Base-by-base conservation (phyloP, 129 eudicot species). In the Helichrysum umbraculigerum region DNA sequence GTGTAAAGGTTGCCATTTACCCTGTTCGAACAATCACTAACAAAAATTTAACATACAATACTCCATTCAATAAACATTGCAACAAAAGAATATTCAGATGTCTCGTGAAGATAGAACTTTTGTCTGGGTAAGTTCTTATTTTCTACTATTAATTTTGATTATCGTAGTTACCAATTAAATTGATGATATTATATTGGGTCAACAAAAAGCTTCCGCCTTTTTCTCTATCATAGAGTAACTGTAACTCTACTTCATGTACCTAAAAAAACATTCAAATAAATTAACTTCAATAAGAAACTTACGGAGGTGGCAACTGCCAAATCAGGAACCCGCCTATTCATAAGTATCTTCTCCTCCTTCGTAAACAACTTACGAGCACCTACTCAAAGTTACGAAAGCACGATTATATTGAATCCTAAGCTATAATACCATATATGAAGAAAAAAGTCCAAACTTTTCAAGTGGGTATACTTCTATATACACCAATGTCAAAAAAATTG, bases 1-100 rank as follows among this genome's bases (percentile, higher is more conserved):
- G 82, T 95, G 99, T 52, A 95, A 81, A 35, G 97, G 99, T 15
- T 84, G 89, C 99, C 99, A 95, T 84, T 95, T 91, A 2, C 77
- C 89, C 99, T 95, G 92, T 62, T 66, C 33, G 63, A 79, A 85
- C 66, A 70, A n/a, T 29, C 68, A 58, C 65, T 2, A 81, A 68
- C 71, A 51, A 22, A 33, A 81, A 34, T 71, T 75, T 54, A 35
- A 72, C 35, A 77, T 22, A 57, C 57, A 58, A 11, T 57, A 57
- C 8, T 70, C 65, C 71, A 70, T 30, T 32, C 41, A 41, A 70
- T 25, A 42, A 58, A 58, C 33, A 25, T 52, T 33, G 50, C 65
- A 64, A 51, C 66, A 16, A 33, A 9, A 62, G 47, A 2, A n/a
- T 20, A 19, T 74, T 41, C 8, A 28, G 17, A 77, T 57, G 51